A percentile compares a stretch with the other conserved stretches of the same genome.
phyloP scores from a whole-genome alignment of 2,329 filamentous ascomycete genomes.

The Pestalotiopsis sp. region DNA sequence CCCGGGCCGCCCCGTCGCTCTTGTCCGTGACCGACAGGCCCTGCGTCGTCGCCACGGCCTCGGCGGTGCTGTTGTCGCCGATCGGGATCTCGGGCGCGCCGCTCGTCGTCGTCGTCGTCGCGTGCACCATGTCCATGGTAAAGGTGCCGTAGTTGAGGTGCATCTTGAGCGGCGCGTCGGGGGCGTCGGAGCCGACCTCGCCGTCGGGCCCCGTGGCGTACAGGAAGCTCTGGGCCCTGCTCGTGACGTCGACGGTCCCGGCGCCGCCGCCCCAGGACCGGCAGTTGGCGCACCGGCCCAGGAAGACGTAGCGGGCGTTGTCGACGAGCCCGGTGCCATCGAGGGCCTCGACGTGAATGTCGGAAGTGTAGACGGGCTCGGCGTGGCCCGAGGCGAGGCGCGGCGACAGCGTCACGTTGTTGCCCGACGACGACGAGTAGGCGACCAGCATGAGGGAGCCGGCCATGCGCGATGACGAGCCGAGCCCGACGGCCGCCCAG shows the following conservation, averaged over 20 bases:
- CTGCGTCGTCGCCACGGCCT: constrained; percentile 34
- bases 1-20: constrained; percentile 41
- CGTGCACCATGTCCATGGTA: constrained; percentile 55
- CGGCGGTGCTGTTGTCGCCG: constrained; percentile 25
- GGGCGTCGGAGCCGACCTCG: constrained; percentile 42
- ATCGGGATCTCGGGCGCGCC: constrained; percentile 42
- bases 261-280: constrained; percentile 47
- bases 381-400: constrained; percentile 51
- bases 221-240: constrained; percentile 50
- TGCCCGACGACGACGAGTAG: constrained; percentile 49
- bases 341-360: constrained; percentile 47
- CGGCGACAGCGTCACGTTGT: constrained; percentile 59
- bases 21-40: constrained; percentile 26
- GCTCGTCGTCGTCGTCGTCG: too few species aligned
- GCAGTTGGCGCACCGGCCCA: constrained; percentile 56
- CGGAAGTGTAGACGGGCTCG: constrained; percentile 51
- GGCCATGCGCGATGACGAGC: constrained; percentile 48
- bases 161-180: constrained; percentile 47
- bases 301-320: constrained; percentile 48
- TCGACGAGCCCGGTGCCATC: constrained; percentile 49
- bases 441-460: constrained; percentile 56
- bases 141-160: constrained; percentile 59
- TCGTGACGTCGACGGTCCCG: constrained; percentile 53
- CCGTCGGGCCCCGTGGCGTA: constrained; percentile 58
- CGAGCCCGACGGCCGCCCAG: constrained; percentile 60